Conservation (phyloP, 805 yeast genomes). For the Jamesozyma hellenica region DNA sequence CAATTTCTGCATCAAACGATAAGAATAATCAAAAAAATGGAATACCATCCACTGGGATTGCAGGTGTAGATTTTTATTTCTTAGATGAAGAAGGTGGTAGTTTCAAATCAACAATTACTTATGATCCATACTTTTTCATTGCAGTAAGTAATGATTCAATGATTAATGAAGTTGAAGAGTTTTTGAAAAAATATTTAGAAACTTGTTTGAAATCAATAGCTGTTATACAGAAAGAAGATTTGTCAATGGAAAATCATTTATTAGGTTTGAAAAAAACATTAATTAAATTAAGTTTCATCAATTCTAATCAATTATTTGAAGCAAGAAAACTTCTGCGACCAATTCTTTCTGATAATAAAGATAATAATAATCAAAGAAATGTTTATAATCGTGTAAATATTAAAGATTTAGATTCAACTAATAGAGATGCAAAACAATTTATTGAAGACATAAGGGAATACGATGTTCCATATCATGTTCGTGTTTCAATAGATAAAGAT, state of each 20-base stretch:
- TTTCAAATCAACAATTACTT: conserved; percentile 74
- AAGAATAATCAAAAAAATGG: conserved; percentile 3
- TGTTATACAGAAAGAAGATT: conserved; percentile 64
- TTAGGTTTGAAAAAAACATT: conserved; percentile 61
- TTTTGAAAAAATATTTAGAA: conserved; percentile 58
- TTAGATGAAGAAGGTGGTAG: conserved; percentile 94
- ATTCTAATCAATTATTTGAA: conserved; percentile 58
- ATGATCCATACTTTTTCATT: conserved; percentile 80
- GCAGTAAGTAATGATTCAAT: conserved; percentile 39
- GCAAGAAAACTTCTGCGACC: conserved; percentile 68
- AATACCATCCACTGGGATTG: conserved; percentile 38
- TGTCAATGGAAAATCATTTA: conserved; percentile 75
- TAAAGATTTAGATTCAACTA: conserved; percentile 30
- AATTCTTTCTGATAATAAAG: conserved; percentile 55
- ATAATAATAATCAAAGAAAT: conserved; percentile 52
- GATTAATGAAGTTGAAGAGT: conserved; percentile 72
- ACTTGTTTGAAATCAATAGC: conserved; percentile 45
- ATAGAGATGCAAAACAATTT: conserved; percentile 40
- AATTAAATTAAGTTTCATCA: conserved; percentile 62
- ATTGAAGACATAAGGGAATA: conserved; percentile 82
- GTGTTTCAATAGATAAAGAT: conserved; percentile 86
- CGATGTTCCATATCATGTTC: conserved; percentile 93
- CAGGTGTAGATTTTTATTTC: conserved; percentile 92
- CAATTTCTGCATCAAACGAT: conserved; percentile 1
- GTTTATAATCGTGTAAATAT: conserved; percentile 34